Percentiles rank a stretch among this genome's conserved stretches.
Conservation (phyloP, 345 rosid genomes). For the Salix arbutifolia region DNA sequence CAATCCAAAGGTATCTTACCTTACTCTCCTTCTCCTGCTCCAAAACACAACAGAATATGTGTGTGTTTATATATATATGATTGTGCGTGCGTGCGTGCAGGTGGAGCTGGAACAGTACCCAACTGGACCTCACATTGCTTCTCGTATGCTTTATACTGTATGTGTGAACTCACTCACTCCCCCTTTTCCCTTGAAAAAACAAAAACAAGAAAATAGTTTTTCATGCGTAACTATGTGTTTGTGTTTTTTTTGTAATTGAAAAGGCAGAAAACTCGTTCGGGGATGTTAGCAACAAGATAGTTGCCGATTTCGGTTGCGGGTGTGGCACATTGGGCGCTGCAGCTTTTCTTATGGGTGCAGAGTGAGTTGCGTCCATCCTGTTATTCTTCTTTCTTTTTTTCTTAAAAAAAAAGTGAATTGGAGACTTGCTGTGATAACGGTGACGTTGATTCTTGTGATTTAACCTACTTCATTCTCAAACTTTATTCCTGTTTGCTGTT, state of each 20-base stretch:
- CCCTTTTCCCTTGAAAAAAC: neutral
- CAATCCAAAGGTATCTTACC: slow-evolving; percentile 53
- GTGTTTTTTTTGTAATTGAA: neutral
- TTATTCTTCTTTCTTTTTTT: neutral
- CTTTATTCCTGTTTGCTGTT: neutral
- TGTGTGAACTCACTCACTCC: neutral
- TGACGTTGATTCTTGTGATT: neutral
- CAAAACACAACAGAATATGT: neutral
- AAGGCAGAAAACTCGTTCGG: slow-evolving; percentile 92
- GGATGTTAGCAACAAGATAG: slow-evolving; percentile 65
- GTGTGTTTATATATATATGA: too few relatives aligned
- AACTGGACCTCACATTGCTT: slow-evolving; percentile 92
- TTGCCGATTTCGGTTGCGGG: slow-evolving; percentile 95
- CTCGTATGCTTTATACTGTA: slow-evolving; percentile 89
- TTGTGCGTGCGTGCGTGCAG: slow-evolving; percentile 25
- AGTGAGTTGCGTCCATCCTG: slow-evolving; percentile 40
- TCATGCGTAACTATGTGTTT: neutral
- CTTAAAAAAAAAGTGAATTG: neutral
- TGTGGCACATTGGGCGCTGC: slow-evolving; percentile 88
- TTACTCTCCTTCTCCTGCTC: neutral
- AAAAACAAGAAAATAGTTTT: neutral
- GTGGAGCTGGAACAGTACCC: slow-evolving; percentile 95
- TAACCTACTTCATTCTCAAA: neutral
- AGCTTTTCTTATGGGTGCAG: slow-evolving; percentile 85
- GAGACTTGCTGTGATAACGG: neutral